A percentile compares a stretch with the other conserved stretches of the same genome.
These are phyloP conservation scores for Ophiocordyceps polyrhachis-furcata DNA, from an alignment of 2,329 filamentous ascomycete species.

Conservation along the genomic window DNA sequence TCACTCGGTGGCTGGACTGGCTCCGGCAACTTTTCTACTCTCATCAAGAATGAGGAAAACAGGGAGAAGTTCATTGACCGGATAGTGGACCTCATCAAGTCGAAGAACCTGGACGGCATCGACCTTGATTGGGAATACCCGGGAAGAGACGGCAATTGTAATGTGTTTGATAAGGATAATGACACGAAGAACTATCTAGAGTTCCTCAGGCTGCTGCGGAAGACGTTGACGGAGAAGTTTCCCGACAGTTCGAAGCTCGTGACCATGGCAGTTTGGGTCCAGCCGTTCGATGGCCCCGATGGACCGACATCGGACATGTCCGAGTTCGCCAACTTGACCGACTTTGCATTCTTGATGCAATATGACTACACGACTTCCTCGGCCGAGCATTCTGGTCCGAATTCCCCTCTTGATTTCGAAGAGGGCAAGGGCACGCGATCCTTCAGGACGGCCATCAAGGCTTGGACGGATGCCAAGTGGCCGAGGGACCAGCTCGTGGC, in stretches of 20 bases:
- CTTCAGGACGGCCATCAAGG: conserved; percentile 2
- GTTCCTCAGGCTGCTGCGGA: not conserved
- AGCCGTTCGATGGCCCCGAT: conserved; percentile 2
- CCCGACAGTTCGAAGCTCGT: not conserved
- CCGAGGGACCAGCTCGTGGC: conserved; percentile 1
- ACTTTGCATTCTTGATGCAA: conserved; percentile 1
- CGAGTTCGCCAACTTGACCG: not conserved
- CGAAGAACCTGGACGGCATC: not conserved
- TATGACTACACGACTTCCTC: conserved; percentile 4
- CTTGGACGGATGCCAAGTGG: conserved; percentile 2
- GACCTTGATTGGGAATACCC: conserved; percentile 1
- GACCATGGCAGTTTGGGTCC: conserved; percentile 1
- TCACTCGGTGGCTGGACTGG: conserved; percentile 3
- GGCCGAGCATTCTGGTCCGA: conserved; percentile 1
- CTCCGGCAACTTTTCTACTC: conserved; percentile 1
- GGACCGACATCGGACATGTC: conserved; percentile 1
- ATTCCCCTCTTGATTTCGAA: conserved; percentile 2
- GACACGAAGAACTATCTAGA: not conserved
- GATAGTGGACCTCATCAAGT: not conserved
- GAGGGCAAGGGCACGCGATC: conserved; percentile 1
- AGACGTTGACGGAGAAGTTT: not conserved
- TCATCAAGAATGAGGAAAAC: not conserved
- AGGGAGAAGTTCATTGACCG: not conserved
- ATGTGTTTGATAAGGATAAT: not conserved
- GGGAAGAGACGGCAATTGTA: conserved; percentile 1